Conservation (phyloP, 345 rosid genomes). For the Durio zibethinus region DNA sequence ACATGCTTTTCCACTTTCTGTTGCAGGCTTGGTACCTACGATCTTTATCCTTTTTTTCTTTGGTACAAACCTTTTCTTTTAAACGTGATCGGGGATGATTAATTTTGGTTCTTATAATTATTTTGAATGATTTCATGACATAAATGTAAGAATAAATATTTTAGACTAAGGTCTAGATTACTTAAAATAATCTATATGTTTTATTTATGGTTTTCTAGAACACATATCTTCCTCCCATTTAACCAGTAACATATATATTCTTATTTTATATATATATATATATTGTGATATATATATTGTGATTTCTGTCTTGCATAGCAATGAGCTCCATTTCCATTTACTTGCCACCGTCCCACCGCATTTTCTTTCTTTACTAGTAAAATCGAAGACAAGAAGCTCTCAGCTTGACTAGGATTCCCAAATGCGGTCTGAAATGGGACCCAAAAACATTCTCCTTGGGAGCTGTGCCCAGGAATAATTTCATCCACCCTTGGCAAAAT, state of each 20-base stretch:
- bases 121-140: neutral
- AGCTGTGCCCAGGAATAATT: constrained; percentile 3
- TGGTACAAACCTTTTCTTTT: neutral
- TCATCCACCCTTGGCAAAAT: neutral
- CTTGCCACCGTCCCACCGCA: neutral
- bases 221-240: neutral
- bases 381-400: neutral
- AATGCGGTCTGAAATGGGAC: neutral
- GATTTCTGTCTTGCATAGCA: neutral
- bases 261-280: too few species aligned
- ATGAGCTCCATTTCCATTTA: neutral
- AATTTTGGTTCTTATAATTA: neutral
- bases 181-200: neutral
- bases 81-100: neutral
- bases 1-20: constrained; percentile 1
- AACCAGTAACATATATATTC: neutral
- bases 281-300: too few species aligned
- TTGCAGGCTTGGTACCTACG: neutral
- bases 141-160: neutral
- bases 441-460: constrained; percentile 35
- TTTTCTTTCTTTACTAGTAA: neutral
- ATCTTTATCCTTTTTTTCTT: neutral
- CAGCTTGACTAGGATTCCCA: neutral
- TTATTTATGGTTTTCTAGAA: neutral
- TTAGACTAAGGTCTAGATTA: neutral